Evolutionary conservation across 441 rosid genomes (phyloP).

Genomic region (Gossypium aridum): DNA sequence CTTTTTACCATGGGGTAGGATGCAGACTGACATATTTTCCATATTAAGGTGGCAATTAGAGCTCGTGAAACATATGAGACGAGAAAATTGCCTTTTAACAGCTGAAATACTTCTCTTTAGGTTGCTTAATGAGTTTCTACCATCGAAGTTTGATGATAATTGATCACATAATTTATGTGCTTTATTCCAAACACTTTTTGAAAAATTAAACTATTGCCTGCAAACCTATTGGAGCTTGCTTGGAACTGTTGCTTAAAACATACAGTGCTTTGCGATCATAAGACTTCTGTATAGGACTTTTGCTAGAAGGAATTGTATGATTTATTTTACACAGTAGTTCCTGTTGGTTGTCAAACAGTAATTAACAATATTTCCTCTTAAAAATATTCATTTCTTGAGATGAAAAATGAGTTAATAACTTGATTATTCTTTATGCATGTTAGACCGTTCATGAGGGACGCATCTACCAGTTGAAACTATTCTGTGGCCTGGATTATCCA

Average conservation of each 20-base stretch:
- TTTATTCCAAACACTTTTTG: neutral
- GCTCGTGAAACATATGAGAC: neutral
- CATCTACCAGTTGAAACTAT: slow-evolving; percentile 68
- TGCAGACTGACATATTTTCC: neutral
- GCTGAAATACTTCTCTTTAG: neutral
- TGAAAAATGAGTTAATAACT: slow-evolving; percentile 9
- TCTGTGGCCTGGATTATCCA: slow-evolving; percentile 61
- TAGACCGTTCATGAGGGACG: slow-evolving; percentile 81
- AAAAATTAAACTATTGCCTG: neutral
- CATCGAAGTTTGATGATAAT: neutral
- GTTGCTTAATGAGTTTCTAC: neutral
- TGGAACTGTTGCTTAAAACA: neutral
- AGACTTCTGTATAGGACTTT: neutral
- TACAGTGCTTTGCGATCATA: neutral
- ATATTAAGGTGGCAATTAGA: neutral
- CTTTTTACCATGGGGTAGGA: neutral
- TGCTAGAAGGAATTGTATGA: neutral
- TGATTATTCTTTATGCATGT: slow-evolving; percentile 13
- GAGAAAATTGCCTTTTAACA: neutral
- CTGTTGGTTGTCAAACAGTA: neutral
- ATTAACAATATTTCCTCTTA: neutral
- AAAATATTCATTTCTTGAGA: neutral
- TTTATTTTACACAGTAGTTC: neutral
- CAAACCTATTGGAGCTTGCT: neutral
- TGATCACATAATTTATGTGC: neutral